Base-by-base conservation (phyloP, 805 yeast species). In the Barnettozyma siamensis region DNA sequence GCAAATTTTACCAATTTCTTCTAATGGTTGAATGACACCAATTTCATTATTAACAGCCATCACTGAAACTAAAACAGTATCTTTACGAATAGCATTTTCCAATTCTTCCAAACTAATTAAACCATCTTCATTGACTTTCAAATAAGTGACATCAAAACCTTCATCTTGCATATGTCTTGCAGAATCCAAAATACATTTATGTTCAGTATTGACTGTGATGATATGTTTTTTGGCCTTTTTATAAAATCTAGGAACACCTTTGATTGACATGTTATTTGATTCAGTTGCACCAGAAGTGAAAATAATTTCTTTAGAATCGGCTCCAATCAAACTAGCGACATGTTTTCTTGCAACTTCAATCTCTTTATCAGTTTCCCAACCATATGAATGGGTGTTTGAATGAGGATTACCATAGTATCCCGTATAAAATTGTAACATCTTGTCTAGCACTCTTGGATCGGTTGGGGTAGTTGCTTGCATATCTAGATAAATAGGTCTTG, bases 21-120 rank as follows among this genome's bases (percentile, higher is more conserved):
- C 93, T 43, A 93, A 69, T 10, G 98, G 98, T 70, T 93, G 99
- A 58, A 88, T 78, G 33, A 93, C 98, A 43, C 99, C 99, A 55
- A 93, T 93, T 70, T 93, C 99, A 65, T 93, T 93, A 69, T 93
- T 93, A 36, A 93, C 99, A 23, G 95, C 91, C 99, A 93, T 93
- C 32, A 91, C 73, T 13, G 96, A 86, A 15, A 93, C 96, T 44
- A 93, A 64, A 41, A 80, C 80, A 8, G 99, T 93, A 55, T 88
- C 96, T 54, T 88, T 88, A 48, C 96, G 78, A 45, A 93, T 89
- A 31, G 93, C 81, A 29, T 73, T 74, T 59, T 84, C 87, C 54
- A 93, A 75, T 49, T 82, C 83, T 51, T 84, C 86, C 55, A 91
- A 64, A 58, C 76, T 75, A 44, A 93, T 72, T 50, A 91, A 71